A percentile compares a stretch with the other conserved stretches of the same genome.
phyloP scores from a whole-genome alignment of 2,329 filamentous ascomycete species.

The Pyrenophora tritici-repentis region DNA sequence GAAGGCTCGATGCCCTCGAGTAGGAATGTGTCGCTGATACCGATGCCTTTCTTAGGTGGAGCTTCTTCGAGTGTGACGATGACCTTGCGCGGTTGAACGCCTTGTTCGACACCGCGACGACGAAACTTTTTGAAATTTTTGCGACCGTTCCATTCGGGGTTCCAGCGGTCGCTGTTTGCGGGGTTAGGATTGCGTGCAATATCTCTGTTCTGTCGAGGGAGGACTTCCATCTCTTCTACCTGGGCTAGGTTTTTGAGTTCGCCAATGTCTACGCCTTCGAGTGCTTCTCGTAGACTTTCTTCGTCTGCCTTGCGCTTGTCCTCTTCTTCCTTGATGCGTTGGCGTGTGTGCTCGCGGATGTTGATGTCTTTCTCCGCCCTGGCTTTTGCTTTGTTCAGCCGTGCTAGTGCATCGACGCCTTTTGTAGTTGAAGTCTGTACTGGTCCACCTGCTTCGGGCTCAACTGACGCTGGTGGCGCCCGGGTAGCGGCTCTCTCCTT shows the following conservation, averaged over 20 bases:
- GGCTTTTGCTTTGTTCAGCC: conserved; percentile 42
- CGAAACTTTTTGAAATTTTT: conserved; percentile 95
- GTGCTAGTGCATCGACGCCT: conserved; percentile 50
- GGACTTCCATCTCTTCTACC: conserved; percentile 76
- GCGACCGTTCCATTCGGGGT: conserved; percentile 87
- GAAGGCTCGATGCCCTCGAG: conserved; percentile 53
- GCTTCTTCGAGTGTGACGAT: conserved; percentile 76
- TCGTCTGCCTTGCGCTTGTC: conserved; percentile 64
- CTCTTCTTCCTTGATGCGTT: conserved; percentile 58
- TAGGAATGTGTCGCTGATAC: conserved; percentile 79
- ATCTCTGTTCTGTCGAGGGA: conserved; percentile 38
- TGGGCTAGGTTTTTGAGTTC: conserved; percentile 75
- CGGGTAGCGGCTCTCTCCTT: conserved; percentile 61
- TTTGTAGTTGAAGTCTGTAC: conserved; percentile 23
- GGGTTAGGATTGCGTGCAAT: conserved; percentile 25
- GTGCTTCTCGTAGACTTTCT: conserved; percentile 59
- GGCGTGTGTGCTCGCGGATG: conserved; percentile 57
- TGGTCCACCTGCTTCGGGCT: conserved; percentile 47
- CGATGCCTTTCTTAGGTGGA: conserved; percentile 68
- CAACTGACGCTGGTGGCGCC: conserved; percentile 33
- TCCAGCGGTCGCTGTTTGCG: conserved; percentile 69
- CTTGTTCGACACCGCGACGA: conserved; percentile 48
- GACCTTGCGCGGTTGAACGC: conserved; percentile 57
- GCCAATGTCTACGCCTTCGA: conserved; percentile 71
- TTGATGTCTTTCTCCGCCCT: conserved; percentile 65